Evolutionary conservation across 2,329 filamentous ascomycete species (phyloP).

Genomic region (Fusarium transvaalense): DNA sequence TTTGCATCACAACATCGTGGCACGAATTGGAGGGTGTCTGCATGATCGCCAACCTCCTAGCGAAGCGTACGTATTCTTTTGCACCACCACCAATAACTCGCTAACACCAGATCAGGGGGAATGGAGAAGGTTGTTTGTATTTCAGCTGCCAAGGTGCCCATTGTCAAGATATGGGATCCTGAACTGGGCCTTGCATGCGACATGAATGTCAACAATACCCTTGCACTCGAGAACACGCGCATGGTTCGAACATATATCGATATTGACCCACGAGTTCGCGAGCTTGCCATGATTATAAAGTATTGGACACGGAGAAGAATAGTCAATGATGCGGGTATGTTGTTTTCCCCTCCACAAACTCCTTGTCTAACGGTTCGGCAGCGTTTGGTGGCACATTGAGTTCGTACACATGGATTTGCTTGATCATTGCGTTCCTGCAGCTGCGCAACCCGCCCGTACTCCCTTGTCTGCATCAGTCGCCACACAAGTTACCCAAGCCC

Average conservation of each 20-base stretch:
- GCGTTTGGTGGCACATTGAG: conserved; percentile 94
- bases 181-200: conserved; percentile 90
- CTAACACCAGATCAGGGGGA: conserved; percentile 74
- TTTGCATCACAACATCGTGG: conserved; percentile 94
- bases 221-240: conserved; percentile 94
- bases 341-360: not conserved
- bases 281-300: conserved; percentile 96
- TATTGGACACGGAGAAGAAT: conserved; percentile 95
- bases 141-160: conserved; percentile 94
- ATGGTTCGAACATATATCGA: conserved; percentile 99
- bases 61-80: conserved; percentile 75
- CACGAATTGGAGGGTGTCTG: conserved; percentile 91
- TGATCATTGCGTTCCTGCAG: conserved; percentile 97
- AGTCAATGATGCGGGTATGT: conserved; percentile 94
- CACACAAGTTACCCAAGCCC: conserved; percentile 61
- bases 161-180: conserved; percentile 99
- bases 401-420: conserved; percentile 99
- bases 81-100: not conserved
- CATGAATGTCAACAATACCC: conserved; percentile 98
- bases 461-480: conserved; percentile 82
- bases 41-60: conserved; percentile 86
- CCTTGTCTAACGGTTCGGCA: conserved; percentile 55
- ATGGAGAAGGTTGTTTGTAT: conserved; percentile 98
- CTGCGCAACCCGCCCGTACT: conserved; percentile 85
- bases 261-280: conserved; percentile 89